phyloP scores from a whole-genome alignment of 75 land plant genomes.

The Selaginella moellendorffii region DNA sequence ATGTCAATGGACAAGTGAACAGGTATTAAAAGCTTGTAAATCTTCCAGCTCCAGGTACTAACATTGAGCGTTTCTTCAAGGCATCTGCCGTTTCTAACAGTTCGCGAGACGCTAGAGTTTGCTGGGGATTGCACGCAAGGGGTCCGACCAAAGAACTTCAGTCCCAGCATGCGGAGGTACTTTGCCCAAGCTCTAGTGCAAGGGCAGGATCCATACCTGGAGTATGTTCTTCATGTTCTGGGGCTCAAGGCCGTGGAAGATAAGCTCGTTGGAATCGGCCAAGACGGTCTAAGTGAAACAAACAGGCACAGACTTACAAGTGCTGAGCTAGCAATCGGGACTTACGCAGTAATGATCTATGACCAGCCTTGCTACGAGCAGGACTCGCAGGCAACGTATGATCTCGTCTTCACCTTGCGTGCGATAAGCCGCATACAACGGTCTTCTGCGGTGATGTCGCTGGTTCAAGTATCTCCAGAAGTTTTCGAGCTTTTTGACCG shows the following conservation, averaged over 20 bases:
- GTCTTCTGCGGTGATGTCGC: conserved; percentile 25
- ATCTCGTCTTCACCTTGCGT: conserved; percentile 12
- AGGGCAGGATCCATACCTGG: conserved; percentile 30
- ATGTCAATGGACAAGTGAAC: conserved; percentile 22
- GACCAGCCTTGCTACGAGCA: conserved; percentile 26
- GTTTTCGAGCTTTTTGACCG: conserved; percentile 31
- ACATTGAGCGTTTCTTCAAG: neutral
- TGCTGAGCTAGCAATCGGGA: conserved; percentile 27
- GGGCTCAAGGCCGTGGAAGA: conserved; percentile 22
- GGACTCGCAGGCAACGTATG: conserved; percentile 11
- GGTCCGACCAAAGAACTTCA: conserved; percentile 21
- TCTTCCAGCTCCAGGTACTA: neutral
- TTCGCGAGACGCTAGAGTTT: conserved; percentile 31
- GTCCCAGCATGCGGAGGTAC: conserved; percentile 25
- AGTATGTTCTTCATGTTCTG: conserved; percentile 19
- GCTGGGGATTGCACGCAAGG: conserved; percentile 26
- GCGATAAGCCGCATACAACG: conserved; percentile 20
- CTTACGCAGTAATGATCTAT: conserved; percentile 26
- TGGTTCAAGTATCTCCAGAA: conserved; percentile 34
- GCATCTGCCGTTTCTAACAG: conserved; percentile 27
- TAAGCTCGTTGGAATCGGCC: conserved; percentile 16
- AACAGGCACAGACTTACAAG: conserved; percentile 14
- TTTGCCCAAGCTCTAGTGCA: conserved; percentile 29
- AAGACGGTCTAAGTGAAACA: neutral
- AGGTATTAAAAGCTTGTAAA: conserved; percentile 9